Percentiles rank a stretch among this genome's conserved stretches.
Conservation (phyloP, 306 rosid species). For the Amphicarpaea edgeworthii region DNA sequence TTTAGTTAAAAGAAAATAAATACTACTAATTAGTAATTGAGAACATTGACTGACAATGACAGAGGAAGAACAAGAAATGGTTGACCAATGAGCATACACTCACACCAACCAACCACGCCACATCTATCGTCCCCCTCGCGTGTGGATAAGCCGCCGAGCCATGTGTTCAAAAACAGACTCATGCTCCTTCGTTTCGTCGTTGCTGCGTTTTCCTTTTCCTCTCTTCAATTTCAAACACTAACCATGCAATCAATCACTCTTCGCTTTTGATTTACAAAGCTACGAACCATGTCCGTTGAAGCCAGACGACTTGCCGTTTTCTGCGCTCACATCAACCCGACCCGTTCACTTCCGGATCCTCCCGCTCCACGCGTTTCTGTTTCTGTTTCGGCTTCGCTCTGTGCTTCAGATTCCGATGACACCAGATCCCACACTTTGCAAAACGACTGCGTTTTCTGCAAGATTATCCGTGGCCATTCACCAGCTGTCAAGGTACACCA, state of each 20-base stretch:
- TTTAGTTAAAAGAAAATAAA: too few relatives aligned
- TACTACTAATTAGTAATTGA: too few relatives aligned
- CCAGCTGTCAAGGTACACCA: constrained; percentile 53
- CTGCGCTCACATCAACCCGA: constrained; percentile 66
- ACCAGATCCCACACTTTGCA: constrained; percentile 22
- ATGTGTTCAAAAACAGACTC: too few relatives aligned
- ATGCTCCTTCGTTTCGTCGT: too few relatives aligned
- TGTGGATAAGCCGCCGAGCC: too few relatives aligned
- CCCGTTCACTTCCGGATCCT: constrained; percentile 37
- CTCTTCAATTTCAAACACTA: neutral
- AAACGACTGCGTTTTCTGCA: constrained; percentile 81
- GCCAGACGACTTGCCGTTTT: constrained; percentile 72
- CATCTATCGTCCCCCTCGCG: too few relatives aligned
- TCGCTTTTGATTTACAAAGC: constrained; percentile 1
- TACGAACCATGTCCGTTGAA: constrained; percentile 47
- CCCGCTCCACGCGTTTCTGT: neutral
- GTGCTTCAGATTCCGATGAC: constrained; percentile 45
- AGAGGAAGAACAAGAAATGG: too few relatives aligned
- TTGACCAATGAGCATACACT: too few relatives aligned
- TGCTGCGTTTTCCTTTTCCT: neutral
- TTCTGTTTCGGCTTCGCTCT: constrained; percentile 45
- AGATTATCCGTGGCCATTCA: constrained; percentile 68
- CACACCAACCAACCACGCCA: too few relatives aligned
- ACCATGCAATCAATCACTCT: neutral
- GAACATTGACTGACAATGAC: too few relatives aligned